phyloP scores from a whole-genome alignment of 2,329 filamentous ascomycete genomes.

The Colletotrichum sp. region DNA sequence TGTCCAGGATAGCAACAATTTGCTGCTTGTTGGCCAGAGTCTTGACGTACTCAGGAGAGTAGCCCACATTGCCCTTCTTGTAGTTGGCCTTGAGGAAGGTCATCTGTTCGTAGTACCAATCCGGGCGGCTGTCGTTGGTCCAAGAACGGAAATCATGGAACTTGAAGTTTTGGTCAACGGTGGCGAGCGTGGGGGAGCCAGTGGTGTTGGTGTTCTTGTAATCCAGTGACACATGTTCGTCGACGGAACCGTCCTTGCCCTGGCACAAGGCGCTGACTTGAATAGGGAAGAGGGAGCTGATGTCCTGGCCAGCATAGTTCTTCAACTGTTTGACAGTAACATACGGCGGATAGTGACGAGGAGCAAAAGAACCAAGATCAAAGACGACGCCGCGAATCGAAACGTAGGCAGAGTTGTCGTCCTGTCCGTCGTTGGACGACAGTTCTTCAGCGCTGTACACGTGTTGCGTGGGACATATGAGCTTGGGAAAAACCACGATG shows the following conservation, averaged over 20 bases:
- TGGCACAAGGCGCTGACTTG: conserved; percentile 93
- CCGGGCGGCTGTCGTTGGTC: conserved; percentile 80
- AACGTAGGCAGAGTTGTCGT: conserved; percentile 68
- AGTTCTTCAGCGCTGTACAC: conserved; percentile 85
- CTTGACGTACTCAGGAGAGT: conserved; percentile 77
- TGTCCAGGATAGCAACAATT: conserved; percentile 79
- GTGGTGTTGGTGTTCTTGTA: conserved; percentile 81
- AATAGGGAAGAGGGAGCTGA: conserved; percentile 88
- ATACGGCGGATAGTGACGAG: conserved; percentile 76
- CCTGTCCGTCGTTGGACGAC: conserved; percentile 74
- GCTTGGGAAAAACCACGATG: conserved; percentile 82
- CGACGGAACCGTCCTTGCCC: conserved; percentile 69
- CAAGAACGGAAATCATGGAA: conserved; percentile 95
- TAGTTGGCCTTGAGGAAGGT: conserved; percentile 77
- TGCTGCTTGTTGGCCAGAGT: conserved; percentile 68
- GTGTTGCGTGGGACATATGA: conserved; percentile 91
- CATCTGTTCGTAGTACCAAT: conserved; percentile 95
- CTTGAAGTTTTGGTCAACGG: conserved; percentile 72
- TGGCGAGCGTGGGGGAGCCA: conserved; percentile 67
- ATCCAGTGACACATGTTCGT: conserved; percentile 80
- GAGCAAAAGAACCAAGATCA: conserved; percentile 76
- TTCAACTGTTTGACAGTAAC: conserved; percentile 67
- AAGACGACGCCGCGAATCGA: conserved; percentile 91
- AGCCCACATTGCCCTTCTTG: conserved; percentile 88
- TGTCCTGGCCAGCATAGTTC: conserved; percentile 86